A percentile compares a stretch with the other conserved stretches of the same genome.
These are phyloP conservation scores for Pisolithus thermaeus DNA, from an alignment of 1,284 basidiomycete genomes.

Conservation along the genomic window DNA sequence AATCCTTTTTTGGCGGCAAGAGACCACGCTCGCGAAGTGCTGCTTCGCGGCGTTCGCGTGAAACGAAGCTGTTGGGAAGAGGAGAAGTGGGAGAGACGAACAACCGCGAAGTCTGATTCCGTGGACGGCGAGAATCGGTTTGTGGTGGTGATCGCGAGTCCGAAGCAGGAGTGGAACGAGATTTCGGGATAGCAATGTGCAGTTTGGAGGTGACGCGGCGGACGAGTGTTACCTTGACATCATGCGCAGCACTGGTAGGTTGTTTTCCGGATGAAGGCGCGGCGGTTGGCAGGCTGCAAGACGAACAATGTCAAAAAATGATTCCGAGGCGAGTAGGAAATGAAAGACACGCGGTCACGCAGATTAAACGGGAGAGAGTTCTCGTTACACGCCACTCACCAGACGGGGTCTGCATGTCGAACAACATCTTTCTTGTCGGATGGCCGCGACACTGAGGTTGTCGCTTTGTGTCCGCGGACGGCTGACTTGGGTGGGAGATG, in stretches of 20 bases:
- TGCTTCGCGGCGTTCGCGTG: conserved; percentile 35
- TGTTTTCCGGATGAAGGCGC: neutral
- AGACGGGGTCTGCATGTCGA: conserved; percentile 7
- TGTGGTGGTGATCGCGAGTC: conserved; percentile 12
- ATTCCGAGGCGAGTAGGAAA: neutral
- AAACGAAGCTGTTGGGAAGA: conserved; percentile 18
- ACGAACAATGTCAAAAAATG: neutral
- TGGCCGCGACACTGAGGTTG: too few species aligned
- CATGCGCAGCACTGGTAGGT: neutral
- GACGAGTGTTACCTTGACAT: conserved; percentile 16
- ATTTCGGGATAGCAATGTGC: conserved; percentile 16
- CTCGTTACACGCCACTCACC: conserved; percentile 9
- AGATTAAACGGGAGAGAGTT: too few species aligned
- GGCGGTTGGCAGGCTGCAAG: conserved; percentile 1
- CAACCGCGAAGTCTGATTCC: neutral
- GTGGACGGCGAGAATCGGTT: conserved; percentile 8
- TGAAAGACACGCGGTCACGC: neutral
- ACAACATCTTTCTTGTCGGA: too few species aligned
- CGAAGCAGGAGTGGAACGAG: neutral
- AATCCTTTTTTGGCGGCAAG: conserved; percentile 41
- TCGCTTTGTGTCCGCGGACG: conserved; percentile 5
- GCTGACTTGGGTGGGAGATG: neutral
- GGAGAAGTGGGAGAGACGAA: conserved; percentile 7
- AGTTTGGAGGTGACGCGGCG: conserved; percentile 28
- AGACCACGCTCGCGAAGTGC: conserved; percentile 51